Evolutionary conservation across 2,329 filamentous ascomycete species (phyloP), one percentile per base, ranked within the genome.

Genomic region (Ophiocordyceps polyrhachis-furcata): DNA sequence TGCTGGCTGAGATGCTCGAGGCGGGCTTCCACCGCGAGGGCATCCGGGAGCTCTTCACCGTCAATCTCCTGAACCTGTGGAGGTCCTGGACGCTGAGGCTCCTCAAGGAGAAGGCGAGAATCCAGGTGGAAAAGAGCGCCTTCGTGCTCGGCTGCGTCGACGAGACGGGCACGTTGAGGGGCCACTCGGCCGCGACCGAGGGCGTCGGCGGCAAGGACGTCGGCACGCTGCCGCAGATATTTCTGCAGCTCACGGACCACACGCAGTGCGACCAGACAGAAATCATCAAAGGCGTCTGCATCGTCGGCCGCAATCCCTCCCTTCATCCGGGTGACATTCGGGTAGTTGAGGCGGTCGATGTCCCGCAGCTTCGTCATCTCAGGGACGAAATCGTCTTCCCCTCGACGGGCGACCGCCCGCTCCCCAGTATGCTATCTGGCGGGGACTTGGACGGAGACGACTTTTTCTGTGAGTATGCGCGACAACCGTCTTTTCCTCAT

Each of bases 391-490:
- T 96, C 1, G 87, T 96, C 0, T 81, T 98, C 43, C 85, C 91
- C 1, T 76, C 83, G 32, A 80, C 68, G 0, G 89, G 89, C 0
- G 86, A 95, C 55, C 71, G 82, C 15, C 86, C 93, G 49, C 65
- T 98, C 20, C 78, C 88, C 1, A 87, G 83, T 54, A 96, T 96
- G 89, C 87, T 91, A 50, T 94, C 91, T 4, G 91, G 91, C 2
- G 91, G 91, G 0, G 91, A 98, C 56, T 71, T 98, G 0, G 91
- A 98, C 56, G 91, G 91, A 0, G 91, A 98, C 54, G 91, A 98
- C 56, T 98, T 87, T 57, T 80, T 96, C 45, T 35, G 31, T 35
- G 31, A 35, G 31, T 35, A 35, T 35, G 6, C 4, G 14, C 29
- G 29, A 32, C 11, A 12, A 12, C 14, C 11, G 29, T 32, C 29